phyloP scores from a whole-genome alignment of 1,284 basidiomycete genomes.

The Trichosporon inkin region DNA sequence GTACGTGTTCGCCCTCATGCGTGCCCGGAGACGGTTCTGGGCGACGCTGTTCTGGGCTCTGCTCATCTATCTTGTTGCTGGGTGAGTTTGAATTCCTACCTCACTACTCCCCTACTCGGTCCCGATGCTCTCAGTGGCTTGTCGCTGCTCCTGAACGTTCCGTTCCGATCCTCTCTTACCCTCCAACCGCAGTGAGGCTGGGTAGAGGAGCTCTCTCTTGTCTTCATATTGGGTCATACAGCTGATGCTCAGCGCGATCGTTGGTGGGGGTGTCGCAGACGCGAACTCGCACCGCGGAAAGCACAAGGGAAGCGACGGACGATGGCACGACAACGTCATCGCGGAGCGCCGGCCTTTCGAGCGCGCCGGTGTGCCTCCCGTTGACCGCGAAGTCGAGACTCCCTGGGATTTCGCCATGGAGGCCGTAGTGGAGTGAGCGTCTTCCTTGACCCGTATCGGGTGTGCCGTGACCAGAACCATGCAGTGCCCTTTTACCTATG shows the following conservation, averaged over 20 bases:
- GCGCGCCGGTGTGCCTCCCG: not conserved
- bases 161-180: too few relatives aligned
- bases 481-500: too few relatives aligned
- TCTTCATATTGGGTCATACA: too few relatives aligned
- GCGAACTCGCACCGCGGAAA: conserved; percentile 9
- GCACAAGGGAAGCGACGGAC: not conserved
- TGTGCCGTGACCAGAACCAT: too few relatives aligned
- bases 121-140: not conserved
- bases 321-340: not conserved
- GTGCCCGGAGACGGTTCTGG: conserved; percentile 45
- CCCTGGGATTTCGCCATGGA: not conserved
- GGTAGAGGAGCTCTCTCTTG: too few relatives aligned
- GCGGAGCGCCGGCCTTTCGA: not conserved
- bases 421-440: not conserved
- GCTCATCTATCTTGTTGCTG: conserved; percentile 42
- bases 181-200: too few relatives aligned
- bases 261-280: conserved; percentile 12
- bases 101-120: not conserved
- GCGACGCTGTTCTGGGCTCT: conserved; percentile 44
- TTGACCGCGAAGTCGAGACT: not conserved
- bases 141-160: too few relatives aligned
- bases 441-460: too few relatives aligned
- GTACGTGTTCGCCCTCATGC: conserved; percentile 25
- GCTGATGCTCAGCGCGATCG: conserved; percentile 2
- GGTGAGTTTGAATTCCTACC: conserved; percentile 30